Conservation (phyloP, 208 protist genomes). For the Phytomonas francai region DNA sequence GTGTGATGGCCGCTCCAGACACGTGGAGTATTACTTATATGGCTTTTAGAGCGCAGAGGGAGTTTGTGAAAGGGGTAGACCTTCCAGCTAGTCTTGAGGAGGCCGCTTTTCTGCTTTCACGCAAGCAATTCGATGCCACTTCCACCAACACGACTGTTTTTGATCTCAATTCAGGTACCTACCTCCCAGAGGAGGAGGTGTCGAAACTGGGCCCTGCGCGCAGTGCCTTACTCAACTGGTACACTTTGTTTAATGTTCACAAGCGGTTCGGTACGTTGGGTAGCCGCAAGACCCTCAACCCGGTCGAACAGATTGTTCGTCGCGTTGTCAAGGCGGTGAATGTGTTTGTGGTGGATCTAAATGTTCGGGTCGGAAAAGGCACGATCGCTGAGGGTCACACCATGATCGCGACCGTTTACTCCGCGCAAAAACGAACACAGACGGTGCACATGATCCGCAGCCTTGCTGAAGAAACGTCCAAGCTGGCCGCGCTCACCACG, state of each 20-base stretch:
- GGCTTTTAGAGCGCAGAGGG: slow-evolving; percentile 69
- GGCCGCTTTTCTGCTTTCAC: slow-evolving; percentile 58
- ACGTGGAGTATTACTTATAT: slow-evolving; percentile 80
- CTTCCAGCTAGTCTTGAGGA: slow-evolving; percentile 72
- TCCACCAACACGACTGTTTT: slow-evolving; percentile 41
- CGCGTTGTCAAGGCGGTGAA: slow-evolving; percentile 87
- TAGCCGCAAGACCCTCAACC: slow-evolving; percentile 75
- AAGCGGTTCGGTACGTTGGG: slow-evolving; percentile 80
- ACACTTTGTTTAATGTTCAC: slow-evolving; percentile 77
- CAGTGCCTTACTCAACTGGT: slow-evolving; percentile 61
- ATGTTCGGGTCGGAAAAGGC: slow-evolving; percentile 80
- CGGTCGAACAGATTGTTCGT: slow-evolving; percentile 81
- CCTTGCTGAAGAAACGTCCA: slow-evolving; percentile 70
- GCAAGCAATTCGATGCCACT: slow-evolving; percentile 36
- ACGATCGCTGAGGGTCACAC: slow-evolving; percentile 86
- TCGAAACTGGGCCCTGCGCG: slow-evolving; percentile 26
- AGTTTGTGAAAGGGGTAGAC: slow-evolving; percentile 69
- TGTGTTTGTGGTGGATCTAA: slow-evolving; percentile 86
- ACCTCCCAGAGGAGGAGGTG: slow-evolving; percentile 20
- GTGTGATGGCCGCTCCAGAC: slow-evolving; percentile 61
- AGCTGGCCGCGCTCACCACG: slow-evolving; percentile 78
- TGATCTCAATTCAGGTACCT: slow-evolving; percentile 38
- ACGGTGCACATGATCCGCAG: slow-evolving; percentile 86
- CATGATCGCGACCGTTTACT: slow-evolving; percentile 89
- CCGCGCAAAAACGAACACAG: slow-evolving; percentile 73